Evolutionary conservation across 305 asterid genomes (phyloP).

Genomic region (Fraxinus sp.): DNA sequence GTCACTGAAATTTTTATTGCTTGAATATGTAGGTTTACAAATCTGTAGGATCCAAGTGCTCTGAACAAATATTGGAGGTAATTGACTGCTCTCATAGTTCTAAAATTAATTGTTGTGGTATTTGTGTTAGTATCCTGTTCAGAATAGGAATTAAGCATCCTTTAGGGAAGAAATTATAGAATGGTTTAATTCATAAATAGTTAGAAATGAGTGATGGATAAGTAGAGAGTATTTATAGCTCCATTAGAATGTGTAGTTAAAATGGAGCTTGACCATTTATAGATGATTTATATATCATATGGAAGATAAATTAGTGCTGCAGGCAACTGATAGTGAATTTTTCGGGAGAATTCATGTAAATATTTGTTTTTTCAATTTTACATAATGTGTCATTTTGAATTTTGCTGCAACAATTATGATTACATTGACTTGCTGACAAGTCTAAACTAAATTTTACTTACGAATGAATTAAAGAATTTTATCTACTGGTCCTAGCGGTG

Average conservation of each 20-base stretch:
- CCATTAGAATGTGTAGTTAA: not conserved
- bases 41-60: constrained; percentile 59
- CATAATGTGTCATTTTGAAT: not conserved
- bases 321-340: not conserved
- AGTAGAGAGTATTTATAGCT: not conserved
- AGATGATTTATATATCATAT: not conserved
- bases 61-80: constrained; percentile 78
- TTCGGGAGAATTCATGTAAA: not conserved
- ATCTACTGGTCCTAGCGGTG: not conserved
- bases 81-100: not conserved
- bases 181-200: not conserved
- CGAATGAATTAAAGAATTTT: not conserved
- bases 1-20: constrained; percentile 4
- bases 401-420: not conserved
- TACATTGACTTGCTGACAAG: not conserved
- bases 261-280: not conserved
- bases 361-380: not conserved
- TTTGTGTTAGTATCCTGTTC: not conserved
- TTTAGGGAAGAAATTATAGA: not conserved
- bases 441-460: not conserved
- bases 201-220: not conserved
- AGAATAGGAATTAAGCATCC: not conserved
- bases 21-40: constrained; percentile 69
- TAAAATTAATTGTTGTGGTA: not conserved
- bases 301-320: not conserved